Base-by-base conservation (phyloP, 2,329 filamentous ascomycete genomes). In the Trichoderma guizhouense region DNA sequence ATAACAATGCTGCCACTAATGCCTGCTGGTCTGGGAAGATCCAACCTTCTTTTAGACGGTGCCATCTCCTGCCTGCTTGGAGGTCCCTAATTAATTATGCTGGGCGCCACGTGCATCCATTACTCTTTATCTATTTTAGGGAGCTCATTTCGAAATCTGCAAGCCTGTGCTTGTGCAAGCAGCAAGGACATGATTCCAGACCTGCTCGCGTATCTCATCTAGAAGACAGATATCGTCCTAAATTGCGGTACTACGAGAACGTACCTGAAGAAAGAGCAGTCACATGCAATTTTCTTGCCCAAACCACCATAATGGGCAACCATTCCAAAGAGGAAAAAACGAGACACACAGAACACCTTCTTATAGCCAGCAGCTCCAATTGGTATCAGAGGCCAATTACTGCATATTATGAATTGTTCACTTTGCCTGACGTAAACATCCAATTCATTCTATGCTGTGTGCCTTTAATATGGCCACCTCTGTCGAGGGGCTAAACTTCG, bases 171-270 rank as follows among this genome's bases (percentile, higher is more conserved):
- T 32, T 51, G 21, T 34, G 18, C n/a, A 7, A 34, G 43, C 24
- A 34, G 57, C 32, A 26, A 57, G 57, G 26, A 61, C n/a, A 5
- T 51, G 28, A 69, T n/a, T 61, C 24, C 57, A 39, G 21, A 34
- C 66, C 60, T 53, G 43, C 66, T 69, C 66, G 66, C 66, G 39
- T 69, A 69, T 69, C 66, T 69, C 66, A 69, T 69, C 57, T 69
- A 36, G 6, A 34, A 36, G 7, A 21, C 36, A 62, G 21, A 53
- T 53, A 30, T 39, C 7, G 36, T 18, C 36, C 15, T 39, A 18
- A 8, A 26, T 51, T 26, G 58, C 34, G 21, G 24, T 11, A 63
- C 18, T 18, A 28, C 15, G 12, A 26, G 24, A 18, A 58, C 26
- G 55, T 34, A 60, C 57, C 57, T 60, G 18, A 34, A 21, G 47